A percentile compares a stretch with the other conserved stretches of the same genome.
phyloP scores from a whole-genome alignment of 257 asterid species.

The Penstemon davidsonii region DNA sequence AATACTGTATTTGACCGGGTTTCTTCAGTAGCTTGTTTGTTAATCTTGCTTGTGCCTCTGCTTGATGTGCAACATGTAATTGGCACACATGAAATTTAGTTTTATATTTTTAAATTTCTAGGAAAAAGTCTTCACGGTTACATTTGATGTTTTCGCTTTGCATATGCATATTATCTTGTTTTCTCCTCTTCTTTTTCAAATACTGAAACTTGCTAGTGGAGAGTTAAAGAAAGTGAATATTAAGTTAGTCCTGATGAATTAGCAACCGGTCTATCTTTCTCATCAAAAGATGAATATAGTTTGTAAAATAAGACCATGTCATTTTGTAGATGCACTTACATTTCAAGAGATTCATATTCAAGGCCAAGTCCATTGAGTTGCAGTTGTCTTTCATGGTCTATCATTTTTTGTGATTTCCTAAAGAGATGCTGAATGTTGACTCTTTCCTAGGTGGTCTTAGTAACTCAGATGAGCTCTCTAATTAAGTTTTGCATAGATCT shows the following conservation, averaged over 20 bases:
- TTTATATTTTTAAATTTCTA: neutral
- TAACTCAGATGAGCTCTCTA: neutral
- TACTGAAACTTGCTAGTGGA: neutral
- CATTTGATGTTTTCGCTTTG: neutral
- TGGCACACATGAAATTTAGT: slow-evolving; percentile 15
- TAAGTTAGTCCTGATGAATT: neutral
- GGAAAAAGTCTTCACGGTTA: neutral
- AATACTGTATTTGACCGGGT: neutral
- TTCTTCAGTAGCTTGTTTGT: slow-evolving; percentile 14
- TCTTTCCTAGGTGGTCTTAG: neutral
- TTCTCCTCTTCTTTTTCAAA: neutral
- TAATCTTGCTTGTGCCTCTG: neutral
- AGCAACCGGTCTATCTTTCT: neutral
- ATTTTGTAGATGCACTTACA: neutral
- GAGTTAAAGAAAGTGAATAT: neutral
- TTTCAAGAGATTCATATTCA: neutral
- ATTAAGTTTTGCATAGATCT: neutral
- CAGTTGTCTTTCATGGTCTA: neutral
- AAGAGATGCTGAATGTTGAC: neutral
- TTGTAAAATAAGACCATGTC: slow-evolving; percentile 11
- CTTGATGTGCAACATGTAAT: neutral
- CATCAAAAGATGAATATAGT: neutral
- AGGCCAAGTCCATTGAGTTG: neutral
- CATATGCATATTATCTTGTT: neutral
- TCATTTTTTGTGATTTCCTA: too few relatives aligned